Evolutionary conservation across 768 basidiomycete genomes (phyloP), one percentile per base, ranked within the genome.

Genomic region (Rhodocollybia butyracea): DNA sequence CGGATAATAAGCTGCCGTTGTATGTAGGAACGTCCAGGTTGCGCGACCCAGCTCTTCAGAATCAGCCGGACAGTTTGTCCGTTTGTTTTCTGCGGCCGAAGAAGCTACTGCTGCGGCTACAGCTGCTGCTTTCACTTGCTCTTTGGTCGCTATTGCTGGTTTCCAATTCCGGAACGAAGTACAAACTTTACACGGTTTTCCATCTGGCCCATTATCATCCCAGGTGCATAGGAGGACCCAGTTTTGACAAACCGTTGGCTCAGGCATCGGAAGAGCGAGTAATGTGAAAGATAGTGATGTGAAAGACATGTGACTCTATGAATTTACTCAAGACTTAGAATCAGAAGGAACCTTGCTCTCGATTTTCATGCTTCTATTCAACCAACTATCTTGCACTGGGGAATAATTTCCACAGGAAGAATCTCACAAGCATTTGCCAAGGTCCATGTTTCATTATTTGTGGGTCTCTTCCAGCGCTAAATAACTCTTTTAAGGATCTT

Each of bases 21-120:
- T 87, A 65, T 98, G 96, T 30, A 98, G 77, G 80, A 98, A 98
- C 15, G 94, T 88, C 96, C 96, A 98, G 1, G 96, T 96, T 42
- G 95, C 89, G 46, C 85, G 84, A 2, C 96, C 96, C 46, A 98
- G 86, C 56, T 84, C 78, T 65, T 94, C 92, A 42, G 87, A 86
- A 69, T 98, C 95, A 0, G 94, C 86, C 12, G 96, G 96, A 66
- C 96, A 98, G 54, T 89, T 76, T 4, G 75, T 72, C 1, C 82
- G 81, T 21, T 78, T 83, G 17, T 68, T 59, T 3, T 67, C 43
- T 22, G 52, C 21, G 31, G 57, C 43, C 17, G 48, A 51, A n/a
- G 65, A 61, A 29, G 66, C 61, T 5, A 60, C 50, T 66, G 71
- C 72, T 57, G 73, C 69, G 10, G 62, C 63, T 2, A 68, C 63